phyloP scores from a whole-genome alignment of 495 filamentous ascomycete species.

The Podospora australis region DNA sequence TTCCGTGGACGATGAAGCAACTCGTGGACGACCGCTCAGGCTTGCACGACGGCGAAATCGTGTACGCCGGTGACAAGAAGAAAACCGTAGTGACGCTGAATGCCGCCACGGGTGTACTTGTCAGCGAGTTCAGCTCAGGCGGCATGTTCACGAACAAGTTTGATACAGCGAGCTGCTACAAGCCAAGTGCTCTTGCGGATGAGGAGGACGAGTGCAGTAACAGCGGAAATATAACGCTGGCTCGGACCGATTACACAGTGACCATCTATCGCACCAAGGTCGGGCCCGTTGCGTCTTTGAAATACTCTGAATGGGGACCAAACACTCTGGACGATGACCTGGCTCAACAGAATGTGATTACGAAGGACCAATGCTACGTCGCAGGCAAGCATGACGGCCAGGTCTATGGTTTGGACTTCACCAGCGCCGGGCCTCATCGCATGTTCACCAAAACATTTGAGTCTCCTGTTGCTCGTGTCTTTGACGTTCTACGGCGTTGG shows the following conservation, averaged over 20 bases:
- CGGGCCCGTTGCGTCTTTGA: conserved; percentile 79
- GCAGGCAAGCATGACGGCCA: conserved; percentile 83
- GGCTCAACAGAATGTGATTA: conserved; percentile 66
- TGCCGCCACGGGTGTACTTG: conserved; percentile 70
- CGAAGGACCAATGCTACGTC: conserved; percentile 84
- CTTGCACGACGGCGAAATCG: conserved; percentile 61
- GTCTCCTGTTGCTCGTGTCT: conserved; percentile 82
- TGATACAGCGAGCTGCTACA: conserved; percentile 50
- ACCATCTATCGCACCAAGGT: conserved; percentile 71
- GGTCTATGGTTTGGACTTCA: conserved; percentile 72
- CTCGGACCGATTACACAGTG: conserved; percentile 81
- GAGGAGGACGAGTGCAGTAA: conserved; percentile 66
- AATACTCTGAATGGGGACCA: conserved; percentile 89
- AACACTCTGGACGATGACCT: conserved; percentile 90
- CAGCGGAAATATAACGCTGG: conserved; percentile 67
- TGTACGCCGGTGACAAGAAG: conserved; percentile 88
- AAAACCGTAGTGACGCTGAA: conserved; percentile 83
- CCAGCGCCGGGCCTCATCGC: conserved; percentile 22
- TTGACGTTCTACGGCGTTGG: conserved; percentile 74
- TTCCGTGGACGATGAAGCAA: conserved; percentile 75
- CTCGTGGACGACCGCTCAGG: conserved; percentile 65
- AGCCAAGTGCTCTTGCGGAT: conserved; percentile 55
- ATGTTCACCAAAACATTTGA: conserved; percentile 59
- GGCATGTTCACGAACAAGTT: conserved; percentile 38
- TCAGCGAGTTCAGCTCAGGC: conserved; percentile 44